Evolutionary conservation across 148 eudicot genomes (phyloP), one percentile per base, ranked within the genome.

Genomic region (Heliosperma pusillum): DNA sequence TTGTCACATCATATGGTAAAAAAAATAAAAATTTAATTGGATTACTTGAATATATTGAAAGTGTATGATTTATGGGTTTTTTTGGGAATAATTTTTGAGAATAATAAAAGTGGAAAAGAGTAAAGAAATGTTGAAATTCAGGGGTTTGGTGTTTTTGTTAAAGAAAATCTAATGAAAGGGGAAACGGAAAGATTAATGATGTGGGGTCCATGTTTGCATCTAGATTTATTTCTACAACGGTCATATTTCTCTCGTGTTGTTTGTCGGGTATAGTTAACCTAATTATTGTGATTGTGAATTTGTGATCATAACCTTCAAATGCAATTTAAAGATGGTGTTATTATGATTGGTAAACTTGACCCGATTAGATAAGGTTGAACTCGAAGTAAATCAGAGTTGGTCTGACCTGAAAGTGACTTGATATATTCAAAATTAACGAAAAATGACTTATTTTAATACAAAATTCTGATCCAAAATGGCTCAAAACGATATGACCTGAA

Each of bases 241-340:
- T 78, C 76, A 63, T 71, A 71, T 78, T 78, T 78, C 45, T 19
- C 76, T 71, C 80, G 66, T 78, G 76, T 78, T 78, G 71, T 60
- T 60, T 17, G 63, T 75, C 44, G 25, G 26, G 2, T 22, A 36
- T 36, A 36, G 42, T 36, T 36, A 36, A 36, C 42, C 42, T 36
- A 36, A 36, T 36, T 36, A 36, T 36, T 36, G 42, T 36, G 40
- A 33, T 33, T 33, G 42, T 36, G 42, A 36, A 33, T 5, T 36
- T 36, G 42, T 36, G 9, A 36, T 33, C 5, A 2, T 2, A 33
- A 33, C 2, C 5, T 3, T 33, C 2, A 33, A 33, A 33, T 3
- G 36, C 36, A 33, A 33, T 33, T 33, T 33, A 33, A 33, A 33
- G 5, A 33, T 33, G 5, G 36, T 3, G 36, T 1, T 33, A 6